Conservation (phyloP, 495 filamentous ascomycete genomes). For the Xylaria grammica region DNA sequence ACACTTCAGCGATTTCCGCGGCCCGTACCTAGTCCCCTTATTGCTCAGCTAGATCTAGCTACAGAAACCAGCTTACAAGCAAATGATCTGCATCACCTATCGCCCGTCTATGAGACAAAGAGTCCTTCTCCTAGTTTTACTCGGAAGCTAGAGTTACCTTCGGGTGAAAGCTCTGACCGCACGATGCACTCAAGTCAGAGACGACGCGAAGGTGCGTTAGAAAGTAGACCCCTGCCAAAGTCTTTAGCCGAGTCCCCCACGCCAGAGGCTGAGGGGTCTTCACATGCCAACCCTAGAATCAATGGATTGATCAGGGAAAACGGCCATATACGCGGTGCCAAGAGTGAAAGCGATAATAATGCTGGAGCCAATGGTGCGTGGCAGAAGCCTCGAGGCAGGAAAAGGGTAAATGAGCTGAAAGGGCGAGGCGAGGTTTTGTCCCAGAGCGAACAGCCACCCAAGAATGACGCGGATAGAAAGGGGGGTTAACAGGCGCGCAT, state of each 20-base stretch:
- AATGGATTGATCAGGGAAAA: slow-evolving; percentile 47
- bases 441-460: slow-evolving; percentile 54
- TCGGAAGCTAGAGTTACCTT: slow-evolving; percentile 44
- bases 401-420: slow-evolving; percentile 51
- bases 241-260: slow-evolving; percentile 21
- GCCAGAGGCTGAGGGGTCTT: slow-evolving; percentile 29
- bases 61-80: slow-evolving; percentile 36
- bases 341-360: slow-evolving; percentile 53
- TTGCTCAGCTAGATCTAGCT: slow-evolving; percentile 55
- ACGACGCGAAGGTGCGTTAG: slow-evolving; percentile 35
- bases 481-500: slow-evolving; percentile 45
- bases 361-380: slow-evolving; percentile 39
- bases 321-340: slow-evolving; percentile 53
- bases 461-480: slow-evolving; percentile 57
- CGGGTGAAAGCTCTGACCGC: slow-evolving; percentile 27
- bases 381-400: slow-evolving; percentile 54
- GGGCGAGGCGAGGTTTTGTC: slow-evolving; percentile 35
- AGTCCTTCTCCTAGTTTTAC: slow-evolving; percentile 55
- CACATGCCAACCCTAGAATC: slow-evolving; percentile 38
- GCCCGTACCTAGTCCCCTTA: slow-evolving; percentile 42
- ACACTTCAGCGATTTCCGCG: slow-evolving; percentile 41
- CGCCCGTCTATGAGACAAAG: slow-evolving; percentile 60
- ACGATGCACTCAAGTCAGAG: slow-evolving; percentile 26
- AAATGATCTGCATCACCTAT: slow-evolving; percentile 53
- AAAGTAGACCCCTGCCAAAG: slow-evolving; percentile 39